phyloP scores from a whole-genome alignment of 768 basidiomycete genomes.

The Imleria badia region DNA sequence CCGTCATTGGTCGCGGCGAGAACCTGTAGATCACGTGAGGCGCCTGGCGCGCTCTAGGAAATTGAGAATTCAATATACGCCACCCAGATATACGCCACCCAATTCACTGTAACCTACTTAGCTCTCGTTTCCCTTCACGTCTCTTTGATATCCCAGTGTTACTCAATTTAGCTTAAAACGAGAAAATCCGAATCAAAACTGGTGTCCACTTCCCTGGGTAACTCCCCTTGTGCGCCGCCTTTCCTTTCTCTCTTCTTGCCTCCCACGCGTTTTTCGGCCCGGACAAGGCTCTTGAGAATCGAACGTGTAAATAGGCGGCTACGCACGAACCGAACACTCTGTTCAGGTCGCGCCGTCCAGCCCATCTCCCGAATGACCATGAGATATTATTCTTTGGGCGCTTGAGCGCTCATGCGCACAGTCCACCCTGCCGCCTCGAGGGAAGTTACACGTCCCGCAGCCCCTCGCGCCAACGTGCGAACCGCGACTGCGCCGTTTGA shows the following conservation, averaged over 20 bases:
- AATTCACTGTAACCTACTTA: conserved; percentile 3
- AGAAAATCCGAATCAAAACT: not conserved
- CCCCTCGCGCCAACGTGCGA: no score
- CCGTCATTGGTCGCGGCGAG: conserved; percentile 58
- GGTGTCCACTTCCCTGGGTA: not conserved
- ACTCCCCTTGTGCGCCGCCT: not conserved
- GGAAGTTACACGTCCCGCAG: no score
- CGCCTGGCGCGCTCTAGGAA: not conserved
- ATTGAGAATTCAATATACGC: not conserved
- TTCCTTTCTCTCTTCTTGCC: not conserved
- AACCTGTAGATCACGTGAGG: conserved; percentile 27
- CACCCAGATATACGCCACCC: conserved; percentile 1
- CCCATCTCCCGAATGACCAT: no score
- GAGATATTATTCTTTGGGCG: no score
- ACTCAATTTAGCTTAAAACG: conserved; percentile 15
- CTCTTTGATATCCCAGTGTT: not conserved
- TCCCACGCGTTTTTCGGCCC: not conserved
- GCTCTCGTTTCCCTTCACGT: not conserved
- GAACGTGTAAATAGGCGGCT: no score
- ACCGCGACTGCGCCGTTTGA: no score
- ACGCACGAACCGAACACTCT: no score
- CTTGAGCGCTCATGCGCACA: no score
- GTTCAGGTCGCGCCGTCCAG: no score
- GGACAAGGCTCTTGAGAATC: no score
- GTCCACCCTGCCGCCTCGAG: no score